Conservation (phyloP, 2,329 filamentous ascomycete genomes). For the Aspergillus amoenus region DNA sequence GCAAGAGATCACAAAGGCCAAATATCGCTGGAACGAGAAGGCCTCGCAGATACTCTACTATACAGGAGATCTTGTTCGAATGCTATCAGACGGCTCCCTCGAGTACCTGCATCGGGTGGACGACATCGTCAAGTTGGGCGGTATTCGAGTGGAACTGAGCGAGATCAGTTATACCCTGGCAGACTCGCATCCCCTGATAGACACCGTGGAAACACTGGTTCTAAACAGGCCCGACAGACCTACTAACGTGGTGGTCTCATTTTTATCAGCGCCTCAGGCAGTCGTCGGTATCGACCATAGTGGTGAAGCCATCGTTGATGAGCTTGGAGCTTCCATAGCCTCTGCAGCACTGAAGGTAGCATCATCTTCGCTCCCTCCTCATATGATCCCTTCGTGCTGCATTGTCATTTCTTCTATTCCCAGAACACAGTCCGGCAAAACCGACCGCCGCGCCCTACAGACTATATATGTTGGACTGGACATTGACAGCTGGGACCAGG, state of each 20-base stretch:
- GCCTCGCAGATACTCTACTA: conserved; percentile 27
- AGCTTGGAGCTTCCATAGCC: conserved; percentile 6
- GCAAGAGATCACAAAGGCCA: conserved; percentile 28
- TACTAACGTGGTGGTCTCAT: conserved; percentile 34
- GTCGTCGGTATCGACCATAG: background rate
- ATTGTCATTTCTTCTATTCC: conserved; percentile 31
- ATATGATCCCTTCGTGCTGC: conserved; percentile 37
- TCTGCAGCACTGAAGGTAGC: conserved; percentile 17
- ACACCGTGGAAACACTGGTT: conserved; percentile 34
- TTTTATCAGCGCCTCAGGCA: conserved; percentile 27
- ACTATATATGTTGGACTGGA: conserved; percentile 25
- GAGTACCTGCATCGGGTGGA: conserved; percentile 29
- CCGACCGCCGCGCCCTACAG: conserved; percentile 31
- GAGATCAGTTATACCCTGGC: conserved; percentile 35
- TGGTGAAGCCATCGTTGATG: background rate
- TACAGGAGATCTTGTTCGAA: conserved; percentile 35
- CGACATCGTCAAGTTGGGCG: conserved; percentile 28
- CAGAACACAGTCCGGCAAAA: conserved; percentile 31
- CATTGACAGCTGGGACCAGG: conserved; percentile 27
- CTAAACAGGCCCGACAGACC: conserved; percentile 33
- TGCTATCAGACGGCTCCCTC: conserved; percentile 25
- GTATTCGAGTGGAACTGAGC: conserved; percentile 28
- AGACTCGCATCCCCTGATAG: conserved; percentile 28
- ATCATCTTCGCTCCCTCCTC: conserved; percentile 28
- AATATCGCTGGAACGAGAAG: conserved; percentile 32